phyloP scores from a whole-genome alignment of 768 basidiomycete genomes.

The Rhodotorula graminis region DNA sequence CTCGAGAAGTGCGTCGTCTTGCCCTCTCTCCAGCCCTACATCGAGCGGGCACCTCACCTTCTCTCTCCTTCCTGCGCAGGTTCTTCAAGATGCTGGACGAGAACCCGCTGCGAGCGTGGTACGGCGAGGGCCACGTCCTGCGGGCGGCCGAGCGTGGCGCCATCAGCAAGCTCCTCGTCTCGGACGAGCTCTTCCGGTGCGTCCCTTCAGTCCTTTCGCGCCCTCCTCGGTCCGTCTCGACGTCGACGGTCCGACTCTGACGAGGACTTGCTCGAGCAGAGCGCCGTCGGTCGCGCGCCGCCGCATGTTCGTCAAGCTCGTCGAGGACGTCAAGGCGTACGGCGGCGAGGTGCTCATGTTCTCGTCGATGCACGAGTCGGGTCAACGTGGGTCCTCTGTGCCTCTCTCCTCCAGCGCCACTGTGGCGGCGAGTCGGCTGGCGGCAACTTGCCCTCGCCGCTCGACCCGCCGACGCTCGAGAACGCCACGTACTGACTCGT shows the following conservation, averaged over 20 bases:
- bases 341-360: constrained; percentile 94
- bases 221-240: too few relatives aligned
- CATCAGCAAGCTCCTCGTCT: constrained; percentile 87
- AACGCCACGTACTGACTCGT: too few relatives aligned
- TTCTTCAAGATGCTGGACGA: constrained; percentile 96
- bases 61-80: constrained; percentile 49
- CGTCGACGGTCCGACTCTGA: accelerated
- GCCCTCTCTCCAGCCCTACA: background rate
- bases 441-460: background rate
- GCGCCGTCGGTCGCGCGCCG: constrained; percentile 71
- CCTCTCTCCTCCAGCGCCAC: background rate
- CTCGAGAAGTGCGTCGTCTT: constrained; percentile 68
- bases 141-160: constrained; percentile 90
- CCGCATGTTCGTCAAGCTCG: constrained; percentile 77
- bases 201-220: constrained; percentile 24
- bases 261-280: constrained; percentile 49
- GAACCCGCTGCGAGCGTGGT: constrained; percentile 97
- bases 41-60: background rate
- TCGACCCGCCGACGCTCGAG: background rate
- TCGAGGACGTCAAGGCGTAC: constrained; percentile 79
- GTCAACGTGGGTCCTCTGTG: constrained; percentile 76
- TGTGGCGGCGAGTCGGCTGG: too few relatives aligned
- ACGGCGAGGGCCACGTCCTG: constrained; percentile 88
- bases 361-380: constrained; percentile 99
- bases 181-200: constrained; percentile 87